phyloP scores from a whole-genome alignment of 2,329 filamentous ascomycete species.

The Nannizziopsis barbatae region DNA sequence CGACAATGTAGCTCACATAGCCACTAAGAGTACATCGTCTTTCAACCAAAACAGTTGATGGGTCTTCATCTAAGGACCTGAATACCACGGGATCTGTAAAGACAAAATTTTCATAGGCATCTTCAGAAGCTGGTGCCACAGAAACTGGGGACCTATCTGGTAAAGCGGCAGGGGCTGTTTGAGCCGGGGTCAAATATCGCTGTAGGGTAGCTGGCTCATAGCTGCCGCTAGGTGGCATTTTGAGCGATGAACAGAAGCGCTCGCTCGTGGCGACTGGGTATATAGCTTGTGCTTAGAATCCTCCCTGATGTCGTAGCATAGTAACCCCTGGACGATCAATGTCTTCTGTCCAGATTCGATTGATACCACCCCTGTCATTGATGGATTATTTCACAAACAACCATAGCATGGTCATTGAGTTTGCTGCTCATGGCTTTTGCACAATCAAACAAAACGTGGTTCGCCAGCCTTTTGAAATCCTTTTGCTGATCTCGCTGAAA shows the following conservation, averaged over 20 bases:
- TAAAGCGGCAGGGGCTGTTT: background rate
- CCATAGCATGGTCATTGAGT: too few relatives aligned
- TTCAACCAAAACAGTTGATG: constrained; percentile 61
- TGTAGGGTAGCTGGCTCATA: background rate
- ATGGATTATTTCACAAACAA: too few relatives aligned
- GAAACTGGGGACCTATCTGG: background rate
- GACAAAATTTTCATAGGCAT: constrained; percentile 43
- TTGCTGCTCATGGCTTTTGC: too few relatives aligned
- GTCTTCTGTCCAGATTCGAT: too few relatives aligned
- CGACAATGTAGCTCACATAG: constrained; percentile 88
- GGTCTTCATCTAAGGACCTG: constrained; percentile 74
- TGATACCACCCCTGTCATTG: too few relatives aligned
- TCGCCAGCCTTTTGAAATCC: too few relatives aligned
- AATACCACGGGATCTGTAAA: constrained; percentile 57
- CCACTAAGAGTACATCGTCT: constrained; percentile 59
- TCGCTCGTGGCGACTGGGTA: background rate
- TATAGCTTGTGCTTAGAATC: background rate
- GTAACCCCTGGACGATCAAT: too few relatives aligned
- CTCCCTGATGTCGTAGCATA: background rate
- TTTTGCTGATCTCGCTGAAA: too few relatives aligned
- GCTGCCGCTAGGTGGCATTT: background rate
- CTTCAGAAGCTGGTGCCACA: background rate
- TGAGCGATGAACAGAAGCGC: background rate
- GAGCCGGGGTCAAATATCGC: constrained; percentile 1
- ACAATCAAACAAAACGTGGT: too few relatives aligned